These are phyloP conservation scores for Trametes hirsuta DNA, from an alignment of 1,284 basidiomycete species.

Conservation along the genomic window DNA sequence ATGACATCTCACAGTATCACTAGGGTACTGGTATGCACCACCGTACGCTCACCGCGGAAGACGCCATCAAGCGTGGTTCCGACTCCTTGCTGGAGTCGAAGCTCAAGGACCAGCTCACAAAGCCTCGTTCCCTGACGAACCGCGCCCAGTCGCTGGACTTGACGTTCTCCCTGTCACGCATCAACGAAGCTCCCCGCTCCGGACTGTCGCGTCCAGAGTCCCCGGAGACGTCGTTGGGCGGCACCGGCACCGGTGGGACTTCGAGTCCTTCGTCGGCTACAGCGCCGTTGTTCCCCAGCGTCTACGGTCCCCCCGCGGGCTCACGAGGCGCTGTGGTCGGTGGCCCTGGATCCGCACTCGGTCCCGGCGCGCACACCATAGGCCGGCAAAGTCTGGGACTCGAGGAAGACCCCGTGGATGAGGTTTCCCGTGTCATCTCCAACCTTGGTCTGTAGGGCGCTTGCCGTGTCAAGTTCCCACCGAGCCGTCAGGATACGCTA, in stretches of 20 bases:
- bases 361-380: constrained; percentile 13
- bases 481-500: constrained; percentile 11
- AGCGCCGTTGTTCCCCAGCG: constrained; percentile 80
- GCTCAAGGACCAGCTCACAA: constrained; percentile 75
- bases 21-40: constrained; percentile 69
- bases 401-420: constrained; percentile 68
- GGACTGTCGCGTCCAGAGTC: constrained; percentile 70
- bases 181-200: constrained; percentile 63
- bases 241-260: constrained; percentile 60
- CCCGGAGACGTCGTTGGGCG: constrained; percentile 72
- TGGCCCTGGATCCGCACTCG: constrained; percentile 28
- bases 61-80: constrained; percentile 81
- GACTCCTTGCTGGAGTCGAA: constrained; percentile 89
- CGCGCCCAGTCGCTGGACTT: constrained; percentile 82
- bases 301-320: constrained; percentile 66
- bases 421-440: constrained; percentile 78
- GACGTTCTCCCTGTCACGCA: constrained; percentile 76
- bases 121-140: constrained; percentile 76
- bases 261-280: constrained; percentile 76
- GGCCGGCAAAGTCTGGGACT: constrained; percentile 48
- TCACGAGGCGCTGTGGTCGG: constrained; percentile 49
- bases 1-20: constrained; percentile 23
- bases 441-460: constrained; percentile 65
- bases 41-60: constrained; percentile 69
- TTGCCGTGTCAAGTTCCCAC: background rate